phyloP scores from a whole-genome alignment of 164 flowering plant genomes.

The Nelumbo lutea region DNA sequence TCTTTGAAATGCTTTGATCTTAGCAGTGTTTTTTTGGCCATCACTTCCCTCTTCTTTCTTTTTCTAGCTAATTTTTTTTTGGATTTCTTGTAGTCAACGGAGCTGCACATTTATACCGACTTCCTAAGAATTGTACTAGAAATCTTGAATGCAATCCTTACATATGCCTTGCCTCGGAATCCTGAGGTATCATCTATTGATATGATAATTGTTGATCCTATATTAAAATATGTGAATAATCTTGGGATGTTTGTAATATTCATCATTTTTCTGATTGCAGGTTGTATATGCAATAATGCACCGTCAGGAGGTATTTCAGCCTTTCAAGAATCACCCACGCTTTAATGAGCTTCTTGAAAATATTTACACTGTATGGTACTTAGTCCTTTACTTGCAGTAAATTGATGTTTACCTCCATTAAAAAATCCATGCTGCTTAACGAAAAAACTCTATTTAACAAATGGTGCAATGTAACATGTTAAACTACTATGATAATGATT shows the following conservation, averaged over 20 bases:
- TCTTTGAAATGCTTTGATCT: slow-evolving; percentile 1
- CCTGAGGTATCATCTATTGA: slow-evolving; percentile 67
- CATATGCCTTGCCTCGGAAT: slow-evolving; percentile 89
- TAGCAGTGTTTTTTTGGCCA: background rate
- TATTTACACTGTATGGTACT: slow-evolving; percentile 64
- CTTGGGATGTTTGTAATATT: background rate
- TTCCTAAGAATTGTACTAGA: slow-evolving; percentile 92
- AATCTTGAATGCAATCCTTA: slow-evolving; percentile 82
- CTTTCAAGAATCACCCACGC: slow-evolving; percentile 92
- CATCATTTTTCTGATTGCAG: slow-evolving; percentile 29
- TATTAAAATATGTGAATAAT: background rate
- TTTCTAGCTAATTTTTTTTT: slow-evolving; percentile 12
- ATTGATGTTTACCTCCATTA: background rate
- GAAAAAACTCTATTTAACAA: too few species aligned
- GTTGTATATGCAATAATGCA: slow-evolving; percentile 97
- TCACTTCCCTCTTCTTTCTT: slow-evolving; percentile 1
- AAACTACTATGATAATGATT: too few species aligned
- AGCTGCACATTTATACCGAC: slow-evolving; percentile 85
- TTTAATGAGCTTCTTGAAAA: slow-evolving; percentile 90
- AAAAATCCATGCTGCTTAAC: background rate
- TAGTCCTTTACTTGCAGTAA: background rate
- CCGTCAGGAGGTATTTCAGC: slow-evolving; percentile 88
- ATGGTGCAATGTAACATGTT: too few species aligned
- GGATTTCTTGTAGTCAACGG: slow-evolving; percentile 60
- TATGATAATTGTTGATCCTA: background rate